Evolutionary conservation across 164 flowering plant species (phyloP).

Genomic region (Cinnamomum micranthum): DNA sequence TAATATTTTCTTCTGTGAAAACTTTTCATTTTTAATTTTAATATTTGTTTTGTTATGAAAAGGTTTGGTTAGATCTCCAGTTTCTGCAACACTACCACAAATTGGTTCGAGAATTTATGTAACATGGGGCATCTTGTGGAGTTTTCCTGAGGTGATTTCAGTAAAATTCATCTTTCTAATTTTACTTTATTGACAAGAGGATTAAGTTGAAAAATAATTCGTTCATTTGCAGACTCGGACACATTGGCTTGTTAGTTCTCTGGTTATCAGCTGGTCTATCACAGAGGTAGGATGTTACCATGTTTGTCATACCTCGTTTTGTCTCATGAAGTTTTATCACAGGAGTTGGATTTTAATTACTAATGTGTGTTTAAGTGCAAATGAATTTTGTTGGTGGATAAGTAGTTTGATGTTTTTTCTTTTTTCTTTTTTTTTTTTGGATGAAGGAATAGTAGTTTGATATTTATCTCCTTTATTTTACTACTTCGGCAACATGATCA

Average conservation of each 20-base stretch:
- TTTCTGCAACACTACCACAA: conserved; percentile 86
- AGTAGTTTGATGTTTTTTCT: no score
- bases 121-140: conserved; percentile 81
- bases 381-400: not conserved
- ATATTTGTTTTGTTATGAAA: not conserved
- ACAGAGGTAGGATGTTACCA: conserved; percentile 6
- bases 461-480: no score
- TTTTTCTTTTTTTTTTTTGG: no score
- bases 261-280: conserved; percentile 93
- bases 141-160: conserved; percentile 75
- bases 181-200: not conserved
- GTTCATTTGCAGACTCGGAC: conserved; percentile 26
- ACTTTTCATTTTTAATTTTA: not conserved
- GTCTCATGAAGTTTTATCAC: not conserved
- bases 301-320: not conserved
- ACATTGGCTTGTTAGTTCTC: conserved; percentile 64
- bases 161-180: not conserved
- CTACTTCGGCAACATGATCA: no score
- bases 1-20: not conserved
- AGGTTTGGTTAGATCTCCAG: conserved; percentile 96
- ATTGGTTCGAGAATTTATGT: conserved; percentile 77
- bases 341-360: not conserved
- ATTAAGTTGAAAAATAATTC: not conserved
- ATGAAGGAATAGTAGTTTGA: no score
- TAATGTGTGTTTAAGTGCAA: not conserved